Percentiles rank a stretch among this genome's conserved stretches.
Conservation (phyloP, 1,284 basidiomycete genomes). For the Neolentinus lepideus region DNA sequence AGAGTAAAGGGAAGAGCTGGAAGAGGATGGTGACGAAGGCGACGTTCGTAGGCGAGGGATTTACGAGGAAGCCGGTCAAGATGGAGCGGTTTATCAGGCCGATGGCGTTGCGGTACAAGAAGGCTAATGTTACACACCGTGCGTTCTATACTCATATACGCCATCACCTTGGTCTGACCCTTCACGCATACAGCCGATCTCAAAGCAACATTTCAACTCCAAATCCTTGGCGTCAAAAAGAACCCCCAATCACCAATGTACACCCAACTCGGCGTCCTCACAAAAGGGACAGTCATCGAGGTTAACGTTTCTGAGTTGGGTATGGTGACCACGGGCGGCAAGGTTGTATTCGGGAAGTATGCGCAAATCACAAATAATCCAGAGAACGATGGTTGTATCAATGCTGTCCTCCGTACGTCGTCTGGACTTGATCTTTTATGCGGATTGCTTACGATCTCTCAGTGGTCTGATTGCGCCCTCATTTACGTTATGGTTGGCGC, state of each 20-base stretch:
- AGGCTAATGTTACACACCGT: slow-evolving; percentile 99
- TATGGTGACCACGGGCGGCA: slow-evolving; percentile 98
- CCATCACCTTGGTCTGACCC: background rate
- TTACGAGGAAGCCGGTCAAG: slow-evolving; percentile 98
- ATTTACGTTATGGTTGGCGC: background rate
- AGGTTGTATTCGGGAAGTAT: slow-evolving; percentile 88
- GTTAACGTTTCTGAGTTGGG: slow-evolving; percentile 97
- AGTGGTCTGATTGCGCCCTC: background rate
- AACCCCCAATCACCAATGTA: slow-evolving; percentile 99
- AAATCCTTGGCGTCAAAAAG: slow-evolving; percentile 98
- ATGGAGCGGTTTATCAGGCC: slow-evolving; percentile 98
- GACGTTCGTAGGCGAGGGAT: slow-evolving; percentile 97
- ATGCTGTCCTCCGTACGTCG: slow-evolving; percentile 79
- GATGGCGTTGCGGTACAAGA: slow-evolving; percentile 96
- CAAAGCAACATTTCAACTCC: slow-evolving; percentile 98
- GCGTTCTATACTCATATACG: slow-evolving; percentile 24
- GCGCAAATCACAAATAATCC: slow-evolving; percentile 97
- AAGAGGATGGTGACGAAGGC: slow-evolving; percentile 99
- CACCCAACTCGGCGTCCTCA: slow-evolving; percentile 92
- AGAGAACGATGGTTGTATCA: slow-evolving; percentile 95
- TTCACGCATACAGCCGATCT: slow-evolving; percentile 64
- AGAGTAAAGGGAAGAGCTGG: slow-evolving; percentile 96
- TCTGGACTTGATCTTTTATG: background rate
- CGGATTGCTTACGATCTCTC: background rate
- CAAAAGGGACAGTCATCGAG: slow-evolving; percentile 97